Evolutionary conservation across 2,329 filamentous ascomycete species (phyloP).

Genomic region (Botrytis elliptica): DNA sequence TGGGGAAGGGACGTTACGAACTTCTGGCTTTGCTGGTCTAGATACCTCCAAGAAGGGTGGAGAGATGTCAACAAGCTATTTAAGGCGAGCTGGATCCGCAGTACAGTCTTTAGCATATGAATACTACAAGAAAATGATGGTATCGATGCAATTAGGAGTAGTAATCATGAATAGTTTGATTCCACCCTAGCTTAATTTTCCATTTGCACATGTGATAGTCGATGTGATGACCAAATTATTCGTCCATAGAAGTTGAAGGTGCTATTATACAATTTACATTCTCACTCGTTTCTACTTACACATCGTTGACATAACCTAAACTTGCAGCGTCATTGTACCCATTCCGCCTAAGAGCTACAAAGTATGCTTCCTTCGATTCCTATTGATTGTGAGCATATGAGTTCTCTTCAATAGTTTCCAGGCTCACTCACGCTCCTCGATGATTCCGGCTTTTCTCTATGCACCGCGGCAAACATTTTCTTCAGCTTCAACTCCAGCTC

Average conservation of each 20-base stretch:
- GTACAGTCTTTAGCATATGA: conserved; percentile 18
- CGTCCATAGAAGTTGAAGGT: not conserved
- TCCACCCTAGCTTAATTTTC: not conserved
- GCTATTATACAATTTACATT: not conserved
- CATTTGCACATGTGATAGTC: not conserved
- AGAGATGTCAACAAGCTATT: conserved; percentile 18
- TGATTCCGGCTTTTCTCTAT: conserved; percentile 86
- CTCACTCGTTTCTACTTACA: not conserved
- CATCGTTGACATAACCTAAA: conserved; percentile 12
- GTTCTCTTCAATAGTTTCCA: not conserved
- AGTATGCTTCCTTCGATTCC: conserved; percentile 85
- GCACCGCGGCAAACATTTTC: conserved; percentile 74
- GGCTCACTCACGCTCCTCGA: conserved; percentile 70
- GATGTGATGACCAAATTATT: not conserved
- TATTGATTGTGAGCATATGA: conserved; percentile 40
- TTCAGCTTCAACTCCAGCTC: conserved; percentile 71
- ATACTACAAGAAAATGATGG: conserved; percentile 18
- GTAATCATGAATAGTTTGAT: conserved; percentile 13
- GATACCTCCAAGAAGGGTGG: conserved; percentile 25
- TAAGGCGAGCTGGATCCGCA: conserved; percentile 13
- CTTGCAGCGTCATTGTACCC: conserved; percentile 37
- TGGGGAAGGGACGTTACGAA: conserved; percentile 26
- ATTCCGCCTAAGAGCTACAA: conserved; percentile 75
- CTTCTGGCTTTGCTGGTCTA: conserved; percentile 30
- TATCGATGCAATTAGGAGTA: conserved; percentile 22